Evolutionary conservation across 192 early-diverging fungal species (phyloP), one percentile per base, ranked within the genome.

Genomic region (Backusella psychrophila): DNA sequence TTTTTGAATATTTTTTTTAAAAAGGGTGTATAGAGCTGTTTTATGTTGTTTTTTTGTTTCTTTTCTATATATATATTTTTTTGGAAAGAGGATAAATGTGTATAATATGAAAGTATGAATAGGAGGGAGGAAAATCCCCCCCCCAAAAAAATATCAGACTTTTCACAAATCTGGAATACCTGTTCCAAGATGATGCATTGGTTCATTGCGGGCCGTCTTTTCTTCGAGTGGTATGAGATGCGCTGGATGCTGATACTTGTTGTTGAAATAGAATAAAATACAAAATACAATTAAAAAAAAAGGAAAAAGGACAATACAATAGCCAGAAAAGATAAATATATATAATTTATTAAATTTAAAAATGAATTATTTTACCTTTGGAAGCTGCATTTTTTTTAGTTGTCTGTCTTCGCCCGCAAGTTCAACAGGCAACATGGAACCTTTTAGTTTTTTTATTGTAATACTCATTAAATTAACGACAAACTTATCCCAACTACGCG

Each of bases 401-500:
- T 6, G 44, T 71, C 70, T 71, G 23, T 44, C 14, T 31, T 36
- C 23, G 2, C 70, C 70, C 5, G 23, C 44, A 8, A 71, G 70
- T 44, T 71, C 70, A 12, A 46, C 70, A 26, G 70, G 70, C 21
- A 71, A 49, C 26, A 29, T 31, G 29, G 70, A 71, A 1, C 70
- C 70, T 23, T 85, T 85, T n/a, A 91, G 78, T 69, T 90, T 80
- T 49, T 84, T 79, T 14, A 95, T 87, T 23, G 82, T 81, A 69
- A 96, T 89, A 14, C 82, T 87, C 93, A 94, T 95, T 21, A 70
- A 79, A 29, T 46, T 71, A 7, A 85, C 82, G 49, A 95, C 93
- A 76, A 83, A 96, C 67, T 90, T 87, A 75, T 96, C 94, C 95
- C 95, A 96, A 29, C 74, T 71, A 66, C 93, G 94, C 59, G 98